Conservation (phyloP, 1,139 yeast species). For the Debaryomyces psychrophilus region DNA sequence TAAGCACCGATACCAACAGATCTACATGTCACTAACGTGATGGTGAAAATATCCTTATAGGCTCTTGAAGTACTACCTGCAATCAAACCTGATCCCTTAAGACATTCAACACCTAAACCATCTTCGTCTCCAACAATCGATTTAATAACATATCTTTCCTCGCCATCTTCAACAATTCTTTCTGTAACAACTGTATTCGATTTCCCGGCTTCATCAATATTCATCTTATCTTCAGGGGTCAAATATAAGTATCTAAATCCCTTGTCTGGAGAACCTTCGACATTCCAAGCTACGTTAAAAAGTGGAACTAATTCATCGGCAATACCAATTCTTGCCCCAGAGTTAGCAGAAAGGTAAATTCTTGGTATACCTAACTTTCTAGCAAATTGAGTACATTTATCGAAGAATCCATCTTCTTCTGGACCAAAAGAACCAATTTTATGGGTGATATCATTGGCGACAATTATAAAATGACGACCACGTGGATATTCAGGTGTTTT, state of each 20-base stretch:
- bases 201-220: slow-evolving; percentile 62
- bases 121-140: slow-evolving; percentile 93
- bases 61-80: slow-evolving; percentile 99
- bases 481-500: slow-evolving; percentile 97
- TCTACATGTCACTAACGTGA: slow-evolving; percentile 95
- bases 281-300: slow-evolving; percentile 93
- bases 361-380: slow-evolving; percentile 91
- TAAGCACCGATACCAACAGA: slow-evolving; percentile 99
- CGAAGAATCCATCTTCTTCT: slow-evolving; percentile 88
- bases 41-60: slow-evolving; percentile 93
- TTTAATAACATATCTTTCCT: slow-evolving; percentile 76
- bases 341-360: slow-evolving; percentile 93
- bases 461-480: slow-evolving; percentile 89
- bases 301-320: slow-evolving; percentile 93
- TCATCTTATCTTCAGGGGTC: slow-evolving; percentile 65
- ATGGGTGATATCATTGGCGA: slow-evolving; percentile 95
- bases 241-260: slow-evolving; percentile 91
- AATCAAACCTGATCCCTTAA: slow-evolving; percentile 95
- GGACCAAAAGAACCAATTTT: slow-evolving; percentile 99
- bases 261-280: slow-evolving; percentile 68
- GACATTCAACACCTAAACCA: slow-evolving; percentile 97
- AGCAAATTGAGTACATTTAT: slow-evolving; percentile 90
- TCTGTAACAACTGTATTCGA: slow-evolving; percentile 72
- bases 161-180: slow-evolving; percentile 80
- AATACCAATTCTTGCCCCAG: slow-evolving; percentile 98